Conservation (phyloP, 768 basidiomycete genomes). For the Trametes sanguinea region DNA sequence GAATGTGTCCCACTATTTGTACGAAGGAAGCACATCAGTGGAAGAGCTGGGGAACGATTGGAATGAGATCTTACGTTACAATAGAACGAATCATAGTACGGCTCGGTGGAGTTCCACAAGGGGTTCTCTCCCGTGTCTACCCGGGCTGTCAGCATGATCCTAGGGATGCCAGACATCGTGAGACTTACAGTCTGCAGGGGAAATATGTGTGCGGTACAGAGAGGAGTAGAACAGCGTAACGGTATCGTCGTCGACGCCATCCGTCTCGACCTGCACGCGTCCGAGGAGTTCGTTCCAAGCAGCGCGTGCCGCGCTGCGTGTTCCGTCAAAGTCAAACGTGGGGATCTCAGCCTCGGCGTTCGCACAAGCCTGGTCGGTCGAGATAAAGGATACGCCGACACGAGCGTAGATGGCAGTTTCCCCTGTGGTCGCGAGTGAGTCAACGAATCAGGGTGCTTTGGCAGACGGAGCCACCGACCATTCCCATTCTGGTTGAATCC, state of each 20-base stretch:
- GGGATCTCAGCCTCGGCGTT: constrained; percentile 65
- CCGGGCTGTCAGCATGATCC: no score
- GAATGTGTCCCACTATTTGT: constrained; percentile 62
- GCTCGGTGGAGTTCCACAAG: constrained; percentile 59
- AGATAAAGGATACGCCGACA: constrained; percentile 68
- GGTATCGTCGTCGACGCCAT: constrained; percentile 49
- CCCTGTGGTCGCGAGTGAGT: neutral
- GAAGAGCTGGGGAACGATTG: neutral
- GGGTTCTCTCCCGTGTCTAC: constrained; percentile 67
- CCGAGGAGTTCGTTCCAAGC: constrained; percentile 62
- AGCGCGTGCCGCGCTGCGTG: constrained; percentile 43
- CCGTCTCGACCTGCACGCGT: constrained; percentile 54
- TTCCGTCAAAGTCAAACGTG: constrained; percentile 54
- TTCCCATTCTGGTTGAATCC: constrained; percentile 49
- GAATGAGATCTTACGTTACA: constrained; percentile 50
- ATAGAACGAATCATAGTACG: constrained; percentile 67
- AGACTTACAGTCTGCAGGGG: constrained; percentile 65
- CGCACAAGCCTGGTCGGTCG: constrained; percentile 56
- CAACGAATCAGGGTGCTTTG: neutral
- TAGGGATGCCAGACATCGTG: neutral
- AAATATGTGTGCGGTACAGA: constrained; percentile 63
- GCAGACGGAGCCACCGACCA: neutral
- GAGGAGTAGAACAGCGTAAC: constrained; percentile 63
- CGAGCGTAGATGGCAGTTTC: constrained; percentile 53
- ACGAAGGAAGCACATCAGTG: no score